Conservation (phyloP, 1,284 basidiomycete genomes). For the Peniophora sp. region DNA sequence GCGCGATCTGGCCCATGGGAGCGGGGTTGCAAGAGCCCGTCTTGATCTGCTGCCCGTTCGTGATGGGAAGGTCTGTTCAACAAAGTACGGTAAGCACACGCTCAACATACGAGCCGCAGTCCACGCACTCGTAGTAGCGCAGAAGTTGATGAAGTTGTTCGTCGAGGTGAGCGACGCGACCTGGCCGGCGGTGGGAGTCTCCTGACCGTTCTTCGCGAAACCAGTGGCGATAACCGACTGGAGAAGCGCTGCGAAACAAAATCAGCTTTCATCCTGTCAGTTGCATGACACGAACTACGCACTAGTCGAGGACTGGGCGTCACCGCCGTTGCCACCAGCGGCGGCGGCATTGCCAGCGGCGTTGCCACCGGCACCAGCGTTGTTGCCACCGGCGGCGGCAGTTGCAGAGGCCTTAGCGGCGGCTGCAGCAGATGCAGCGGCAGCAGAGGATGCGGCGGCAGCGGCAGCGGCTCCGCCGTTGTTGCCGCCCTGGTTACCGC, state of each 20-base stretch:
- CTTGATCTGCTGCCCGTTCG: slow-evolving; percentile 35
- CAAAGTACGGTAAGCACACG: too few species aligned
- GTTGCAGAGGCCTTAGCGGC: slow-evolving; percentile 4
- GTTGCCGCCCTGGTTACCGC: slow-evolving; percentile 10
- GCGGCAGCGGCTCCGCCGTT: slow-evolving; percentile 8
- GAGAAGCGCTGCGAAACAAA: slow-evolving; percentile 24
- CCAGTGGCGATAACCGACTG: slow-evolving; percentile 31
- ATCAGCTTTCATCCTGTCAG: neutral
- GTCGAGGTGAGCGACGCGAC: slow-evolving; percentile 37
- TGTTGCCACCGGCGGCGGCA: slow-evolving; percentile 8
- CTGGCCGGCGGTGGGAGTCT: slow-evolving; percentile 33
- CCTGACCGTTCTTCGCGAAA: slow-evolving; percentile 36
- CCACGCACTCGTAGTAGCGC: slow-evolving; percentile 14
- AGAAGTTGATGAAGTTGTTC: slow-evolving; percentile 55
- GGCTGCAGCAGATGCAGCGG: slow-evolving; percentile 5
- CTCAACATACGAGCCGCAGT: too few species aligned
- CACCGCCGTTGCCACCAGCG: slow-evolving; percentile 1
- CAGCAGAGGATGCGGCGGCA: slow-evolving; percentile 11
- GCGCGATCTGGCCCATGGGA: slow-evolving; percentile 36
- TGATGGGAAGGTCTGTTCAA: slow-evolving; percentile 25
- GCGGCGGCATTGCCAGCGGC: slow-evolving; percentile 6
- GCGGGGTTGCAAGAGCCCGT: slow-evolving; percentile 33
- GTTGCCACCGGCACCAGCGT: slow-evolving; percentile 8
- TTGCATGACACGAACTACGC: neutral
- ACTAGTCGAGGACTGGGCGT: slow-evolving; percentile 11